Conservation (phyloP, 306 rosid species). For the Cicer judaicum region DNA sequence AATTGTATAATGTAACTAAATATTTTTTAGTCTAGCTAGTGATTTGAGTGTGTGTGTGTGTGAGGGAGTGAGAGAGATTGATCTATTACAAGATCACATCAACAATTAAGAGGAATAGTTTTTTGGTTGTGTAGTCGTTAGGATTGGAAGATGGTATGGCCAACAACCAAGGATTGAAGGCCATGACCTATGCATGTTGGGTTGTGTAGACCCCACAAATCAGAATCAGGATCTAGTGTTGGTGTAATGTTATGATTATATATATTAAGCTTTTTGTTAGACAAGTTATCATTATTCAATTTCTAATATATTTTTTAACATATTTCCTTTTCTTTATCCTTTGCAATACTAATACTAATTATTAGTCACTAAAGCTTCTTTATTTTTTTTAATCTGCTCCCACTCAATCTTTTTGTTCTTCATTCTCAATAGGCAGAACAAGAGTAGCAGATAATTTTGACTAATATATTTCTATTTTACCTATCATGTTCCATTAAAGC, state of each 20-base stretch:
- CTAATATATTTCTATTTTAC: slow-evolving; percentile 12
- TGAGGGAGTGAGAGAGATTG: slow-evolving; percentile 35
- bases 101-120: slow-evolving; percentile 52
- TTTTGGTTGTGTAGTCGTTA: slow-evolving; percentile 70
- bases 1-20: slow-evolving; percentile 56
- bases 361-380: slow-evolving; percentile 45
- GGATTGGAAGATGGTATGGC: slow-evolving; percentile 62
- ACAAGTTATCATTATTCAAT: slow-evolving; percentile 47
- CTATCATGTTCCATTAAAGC: slow-evolving; percentile 45
- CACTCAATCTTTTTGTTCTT: slow-evolving; percentile 50
- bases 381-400: slow-evolving; percentile 46
- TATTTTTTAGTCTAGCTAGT: slow-evolving; percentile 42
- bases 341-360: slow-evolving; percentile 40
- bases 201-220: slow-evolving; percentile 83
- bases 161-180: slow-evolving; percentile 64
- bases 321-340: slow-evolving; percentile 38
- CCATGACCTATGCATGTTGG: slow-evolving; percentile 62
- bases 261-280: slow-evolving; percentile 52
- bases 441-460: slow-evolving; percentile 45
- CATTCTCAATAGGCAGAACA: slow-evolving; percentile 36
- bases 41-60: slow-evolving; percentile 32
- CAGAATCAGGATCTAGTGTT: slow-evolving; percentile 78
- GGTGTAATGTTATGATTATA: slow-evolving; percentile 72
- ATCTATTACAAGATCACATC: slow-evolving; percentile 51
- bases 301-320: slow-evolving; percentile 39